These are phyloP conservation scores for Coniochaeta ligniaria DNA, from an alignment of 2,329 filamentous ascomycete genomes.

Conservation along the genomic window DNA sequence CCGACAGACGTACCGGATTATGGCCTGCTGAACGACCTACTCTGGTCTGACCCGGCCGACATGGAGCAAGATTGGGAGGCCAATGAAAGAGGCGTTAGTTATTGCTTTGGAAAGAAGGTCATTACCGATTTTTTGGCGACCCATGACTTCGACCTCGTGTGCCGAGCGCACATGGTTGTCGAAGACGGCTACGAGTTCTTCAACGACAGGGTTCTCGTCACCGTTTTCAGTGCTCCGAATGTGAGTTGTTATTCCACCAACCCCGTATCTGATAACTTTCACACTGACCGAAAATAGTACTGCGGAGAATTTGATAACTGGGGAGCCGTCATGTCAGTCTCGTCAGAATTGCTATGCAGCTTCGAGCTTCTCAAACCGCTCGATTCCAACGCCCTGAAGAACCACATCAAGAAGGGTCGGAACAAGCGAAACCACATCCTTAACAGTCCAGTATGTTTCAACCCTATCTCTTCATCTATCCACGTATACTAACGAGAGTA, in stretches of 20 bases:
- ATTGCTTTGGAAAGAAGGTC: conserved; percentile 97
- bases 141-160: conserved; percentile 96
- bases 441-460: conserved; percentile 79
- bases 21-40: conserved; percentile 84
- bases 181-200: conserved; percentile 99
- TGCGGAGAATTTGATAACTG: conserved; percentile 99
- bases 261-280: conserved; percentile 3
- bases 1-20: conserved; percentile 98
- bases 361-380: conserved; percentile 95
- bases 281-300: conserved; percentile 51
- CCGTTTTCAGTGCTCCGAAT: conserved; percentile 95
- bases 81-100: conserved; percentile 93
- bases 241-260: conserved; percentile 48
- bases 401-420: conserved; percentile 95
- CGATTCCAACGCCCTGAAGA: conserved; percentile 93
- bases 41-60: conserved; percentile 97
- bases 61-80: conserved; percentile 98
- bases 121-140: conserved; percentile 92
- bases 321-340: conserved; percentile 98
- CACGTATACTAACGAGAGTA: conserved; percentile 3
- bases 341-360: conserved; percentile 84
- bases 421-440: conserved; percentile 93
- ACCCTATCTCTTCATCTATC: background rate
- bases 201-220: conserved; percentile 88
- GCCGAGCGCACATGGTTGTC: conserved; percentile 97